Percentiles rank a stretch among this genome's conserved stretches.
Conservation (phyloP, 106 monocot species). For the Dendrobium chrysotoxum region DNA sequence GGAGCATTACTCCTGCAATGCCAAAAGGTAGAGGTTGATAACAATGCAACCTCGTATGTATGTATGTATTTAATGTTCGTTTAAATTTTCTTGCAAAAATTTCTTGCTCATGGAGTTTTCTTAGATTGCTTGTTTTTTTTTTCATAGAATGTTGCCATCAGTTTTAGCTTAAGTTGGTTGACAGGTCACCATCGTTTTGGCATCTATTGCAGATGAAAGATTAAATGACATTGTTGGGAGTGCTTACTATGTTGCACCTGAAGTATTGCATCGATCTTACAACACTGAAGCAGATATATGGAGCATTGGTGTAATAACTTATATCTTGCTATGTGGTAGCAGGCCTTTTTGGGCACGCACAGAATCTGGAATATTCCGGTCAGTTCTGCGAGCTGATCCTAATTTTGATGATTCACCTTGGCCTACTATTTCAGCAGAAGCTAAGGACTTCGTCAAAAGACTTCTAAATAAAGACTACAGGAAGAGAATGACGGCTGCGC, state of each 20-base stretch:
- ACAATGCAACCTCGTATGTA: no score
- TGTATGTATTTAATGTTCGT: not conserved
- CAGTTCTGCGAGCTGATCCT: constrained; percentile 87
- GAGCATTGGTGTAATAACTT: constrained; percentile 96
- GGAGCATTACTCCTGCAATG: no score
- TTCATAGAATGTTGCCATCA: not conserved
- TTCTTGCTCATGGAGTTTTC: not conserved
- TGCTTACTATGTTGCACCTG: constrained; percentile 97
- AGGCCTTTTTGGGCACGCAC: constrained; percentile 95
- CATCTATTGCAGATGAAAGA: constrained; percentile 63
- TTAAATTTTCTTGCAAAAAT: not conserved
- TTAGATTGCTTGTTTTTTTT: not conserved
- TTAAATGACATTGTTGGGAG: constrained; percentile 95
- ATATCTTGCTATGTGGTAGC: constrained; percentile 89
- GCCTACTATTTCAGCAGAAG: constrained; percentile 73
- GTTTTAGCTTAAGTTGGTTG: not conserved
- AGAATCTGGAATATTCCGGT: constrained; percentile 92
- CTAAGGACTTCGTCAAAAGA: constrained; percentile 85
- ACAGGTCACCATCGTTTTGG: not conserved
- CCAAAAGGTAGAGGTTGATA: no score
- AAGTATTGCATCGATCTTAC: constrained; percentile 88
- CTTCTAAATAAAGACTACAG: constrained; percentile 92
- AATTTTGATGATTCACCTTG: constrained; percentile 84
- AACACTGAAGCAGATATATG: constrained; percentile 86
- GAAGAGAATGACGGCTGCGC: constrained; percentile 94